phyloP scores from a whole-genome alignment of 148 eudicot species.

The Vaccinium myrtillus region DNA sequence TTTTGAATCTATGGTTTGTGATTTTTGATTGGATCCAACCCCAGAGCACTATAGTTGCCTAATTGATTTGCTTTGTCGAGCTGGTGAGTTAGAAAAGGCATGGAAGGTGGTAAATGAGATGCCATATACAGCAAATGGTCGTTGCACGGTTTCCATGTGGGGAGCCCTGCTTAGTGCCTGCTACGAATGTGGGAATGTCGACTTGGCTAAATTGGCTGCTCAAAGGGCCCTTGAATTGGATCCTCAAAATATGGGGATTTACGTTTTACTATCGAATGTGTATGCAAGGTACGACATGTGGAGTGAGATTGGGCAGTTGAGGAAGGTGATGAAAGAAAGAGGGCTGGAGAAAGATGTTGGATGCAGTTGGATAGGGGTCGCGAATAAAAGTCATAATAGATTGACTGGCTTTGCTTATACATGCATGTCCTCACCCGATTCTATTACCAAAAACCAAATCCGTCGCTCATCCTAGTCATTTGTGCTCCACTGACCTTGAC shows the following conservation, averaged over 20 bases:
- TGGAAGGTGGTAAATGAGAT: constrained; percentile 49
- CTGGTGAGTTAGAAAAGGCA: constrained; percentile 76
- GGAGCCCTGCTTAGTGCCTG: constrained; percentile 69
- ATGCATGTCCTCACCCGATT: not conserved
- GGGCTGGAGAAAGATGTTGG: constrained; percentile 71
- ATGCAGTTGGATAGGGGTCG: constrained; percentile 50
- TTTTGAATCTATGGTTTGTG: constrained; percentile 51
- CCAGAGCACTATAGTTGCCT: constrained; percentile 69
- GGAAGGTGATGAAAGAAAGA: constrained; percentile 46
- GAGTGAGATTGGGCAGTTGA: constrained; percentile 53
- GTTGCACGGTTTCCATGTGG: constrained; percentile 52
- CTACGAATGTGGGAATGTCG: constrained; percentile 53
- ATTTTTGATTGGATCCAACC: constrained; percentile 45
- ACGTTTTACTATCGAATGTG: constrained; percentile 56
- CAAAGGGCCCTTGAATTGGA: constrained; percentile 70
- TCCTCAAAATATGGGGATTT: constrained; percentile 55
- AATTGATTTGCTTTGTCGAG: constrained; percentile 66
- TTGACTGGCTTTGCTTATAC: not conserved
- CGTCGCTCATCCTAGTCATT: not conserved
- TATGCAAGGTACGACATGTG: constrained; percentile 62
- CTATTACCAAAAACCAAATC: not conserved
- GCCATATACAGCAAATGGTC: constrained; percentile 27
- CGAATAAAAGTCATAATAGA: constrained; percentile 14
- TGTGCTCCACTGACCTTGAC: not conserved
- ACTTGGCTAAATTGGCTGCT: constrained; percentile 59